A percentile compares a stretch with the other conserved stretches of the same genome.
These are phyloP conservation scores for Coccomyxa subellipsoidea DNA, from an alignment of 163 green algal genomes.

Conservation along the genomic window DNA sequence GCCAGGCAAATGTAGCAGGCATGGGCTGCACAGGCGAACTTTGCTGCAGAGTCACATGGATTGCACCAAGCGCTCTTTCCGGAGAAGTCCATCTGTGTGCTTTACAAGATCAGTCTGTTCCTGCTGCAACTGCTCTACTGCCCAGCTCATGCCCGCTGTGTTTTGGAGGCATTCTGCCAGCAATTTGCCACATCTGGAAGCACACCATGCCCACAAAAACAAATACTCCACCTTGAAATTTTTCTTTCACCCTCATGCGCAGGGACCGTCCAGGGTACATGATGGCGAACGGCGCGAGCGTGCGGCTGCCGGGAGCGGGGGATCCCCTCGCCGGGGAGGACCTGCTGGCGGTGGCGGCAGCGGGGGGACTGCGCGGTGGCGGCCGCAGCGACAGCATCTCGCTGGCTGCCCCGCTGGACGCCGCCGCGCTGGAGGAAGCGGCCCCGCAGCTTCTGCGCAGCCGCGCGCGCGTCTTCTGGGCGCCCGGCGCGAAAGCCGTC, in stretches of 20 bases:
- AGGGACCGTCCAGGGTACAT: background rate
- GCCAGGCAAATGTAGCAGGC: too few species aligned
- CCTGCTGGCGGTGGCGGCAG: slow-evolving; percentile 30
- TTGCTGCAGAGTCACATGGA: too few species aligned
- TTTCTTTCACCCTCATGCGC: background rate
- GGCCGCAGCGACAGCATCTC: slow-evolving; percentile 31
- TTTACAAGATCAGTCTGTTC: too few species aligned
- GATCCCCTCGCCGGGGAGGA: slow-evolving; percentile 26
- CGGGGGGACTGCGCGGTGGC: slow-evolving; percentile 12
- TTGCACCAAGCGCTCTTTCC: too few species aligned
- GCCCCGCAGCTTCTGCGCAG: background rate
- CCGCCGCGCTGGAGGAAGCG: background rate
- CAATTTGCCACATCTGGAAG: too few species aligned
- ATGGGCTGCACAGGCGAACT: too few species aligned
- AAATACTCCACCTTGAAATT: too few species aligned
- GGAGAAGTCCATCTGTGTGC: too few species aligned
- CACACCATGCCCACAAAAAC: too few species aligned
- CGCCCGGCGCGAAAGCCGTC: background rate
- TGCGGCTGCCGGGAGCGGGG: slow-evolving; percentile 15
- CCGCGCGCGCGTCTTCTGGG: background rate
- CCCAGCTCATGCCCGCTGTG: too few species aligned
- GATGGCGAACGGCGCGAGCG: background rate
- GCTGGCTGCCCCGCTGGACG: slow-evolving; percentile 22
- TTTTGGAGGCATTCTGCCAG: too few species aligned
- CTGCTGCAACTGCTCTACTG: too few species aligned